Conservation (phyloP, 1,284 basidiomycete genomes). For the Cutaneotrichosporon sp. region DNA sequence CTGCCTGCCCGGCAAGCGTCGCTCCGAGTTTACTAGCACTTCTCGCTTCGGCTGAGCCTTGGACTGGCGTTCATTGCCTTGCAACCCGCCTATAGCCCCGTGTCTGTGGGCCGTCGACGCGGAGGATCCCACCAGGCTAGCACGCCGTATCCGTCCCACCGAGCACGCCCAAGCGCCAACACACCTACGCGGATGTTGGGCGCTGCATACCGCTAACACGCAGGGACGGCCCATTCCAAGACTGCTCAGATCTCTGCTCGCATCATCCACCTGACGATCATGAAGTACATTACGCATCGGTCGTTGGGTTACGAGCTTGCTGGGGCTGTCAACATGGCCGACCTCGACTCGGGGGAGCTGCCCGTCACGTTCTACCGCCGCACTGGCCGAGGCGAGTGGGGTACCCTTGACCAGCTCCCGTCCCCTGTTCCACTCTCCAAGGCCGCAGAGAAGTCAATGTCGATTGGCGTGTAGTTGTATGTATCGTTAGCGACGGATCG, state of each 20-base stretch:
- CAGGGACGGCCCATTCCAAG: constrained; percentile 22
- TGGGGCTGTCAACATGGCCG: constrained; percentile 37
- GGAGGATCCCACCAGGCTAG: no score
- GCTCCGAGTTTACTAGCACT: neutral
- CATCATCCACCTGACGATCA: constrained; percentile 40
- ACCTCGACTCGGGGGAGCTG: constrained; percentile 42
- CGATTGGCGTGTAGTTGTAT: constrained; percentile 1
- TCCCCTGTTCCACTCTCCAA: constrained; percentile 4
- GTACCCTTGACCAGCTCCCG: neutral
- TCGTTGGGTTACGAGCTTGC: constrained; percentile 32
- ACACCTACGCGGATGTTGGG: no score
- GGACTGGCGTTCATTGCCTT: no score
- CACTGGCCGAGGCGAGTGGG: neutral
- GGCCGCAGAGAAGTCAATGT: constrained; percentile 8
- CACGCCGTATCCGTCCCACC: no score
- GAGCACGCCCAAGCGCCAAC: no score
- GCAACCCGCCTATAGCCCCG: no score
- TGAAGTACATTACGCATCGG: constrained; percentile 33
- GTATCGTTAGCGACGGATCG: neutral
- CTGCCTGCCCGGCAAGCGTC: no score
- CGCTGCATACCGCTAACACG: neutral
- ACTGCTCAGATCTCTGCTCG: constrained; percentile 38
- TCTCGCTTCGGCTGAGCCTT: no score
- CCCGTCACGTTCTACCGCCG: constrained; percentile 37
- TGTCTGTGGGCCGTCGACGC: no score